A percentile compares a stretch with the other conserved stretches of the same genome.
Evolutionary conservation across 1,139 yeast species (phyloP).

Genomic region (Yamadazyma atlantica): DNA sequence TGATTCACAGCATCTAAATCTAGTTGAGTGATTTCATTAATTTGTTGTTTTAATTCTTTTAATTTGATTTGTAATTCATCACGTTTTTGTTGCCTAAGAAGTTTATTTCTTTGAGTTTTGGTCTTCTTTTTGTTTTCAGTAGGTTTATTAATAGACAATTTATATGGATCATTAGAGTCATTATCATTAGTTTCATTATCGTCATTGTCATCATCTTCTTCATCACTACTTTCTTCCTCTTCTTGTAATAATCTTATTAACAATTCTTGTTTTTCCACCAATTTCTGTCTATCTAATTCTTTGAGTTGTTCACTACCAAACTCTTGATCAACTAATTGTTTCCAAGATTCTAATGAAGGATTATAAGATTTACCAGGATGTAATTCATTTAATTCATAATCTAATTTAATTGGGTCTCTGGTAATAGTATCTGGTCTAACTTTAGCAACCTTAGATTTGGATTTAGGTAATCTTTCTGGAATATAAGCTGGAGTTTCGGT

Average conservation of each 20-base stretch:
- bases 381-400: conserved; percentile 11
- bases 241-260: conserved; percentile 65
- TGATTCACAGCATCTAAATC: conserved; percentile 42
- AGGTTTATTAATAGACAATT: conserved; percentile 71
- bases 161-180: conserved; percentile 27
- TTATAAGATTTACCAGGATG: conserved; percentile 92
- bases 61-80: conserved; percentile 55
- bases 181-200: conserved; percentile 45
- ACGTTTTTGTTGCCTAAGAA: conserved; percentile 64
- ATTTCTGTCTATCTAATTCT: conserved; percentile 61
- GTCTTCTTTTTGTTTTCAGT: conserved; percentile 73
- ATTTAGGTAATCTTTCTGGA: conserved; percentile 16
- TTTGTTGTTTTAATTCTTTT: conserved; percentile 54
- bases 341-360: conserved; percentile 87
- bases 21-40: conserved; percentile 58
- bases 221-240: conserved; percentile 35
- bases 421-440: conserved; percentile 13
- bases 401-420: conserved; percentile 23
- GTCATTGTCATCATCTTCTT: conserved; percentile 52
- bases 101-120: conserved; percentile 70
- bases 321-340: conserved; percentile 64
- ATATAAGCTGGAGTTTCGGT: conserved; percentile 30
- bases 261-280: conserved; percentile 61
- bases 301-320: conserved; percentile 62
- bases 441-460: conserved; percentile 6